Evolutionary conservation across 2,329 filamentous ascomycete species (phyloP).

Genomic region (Pseudocercospora fijiensis): DNA sequence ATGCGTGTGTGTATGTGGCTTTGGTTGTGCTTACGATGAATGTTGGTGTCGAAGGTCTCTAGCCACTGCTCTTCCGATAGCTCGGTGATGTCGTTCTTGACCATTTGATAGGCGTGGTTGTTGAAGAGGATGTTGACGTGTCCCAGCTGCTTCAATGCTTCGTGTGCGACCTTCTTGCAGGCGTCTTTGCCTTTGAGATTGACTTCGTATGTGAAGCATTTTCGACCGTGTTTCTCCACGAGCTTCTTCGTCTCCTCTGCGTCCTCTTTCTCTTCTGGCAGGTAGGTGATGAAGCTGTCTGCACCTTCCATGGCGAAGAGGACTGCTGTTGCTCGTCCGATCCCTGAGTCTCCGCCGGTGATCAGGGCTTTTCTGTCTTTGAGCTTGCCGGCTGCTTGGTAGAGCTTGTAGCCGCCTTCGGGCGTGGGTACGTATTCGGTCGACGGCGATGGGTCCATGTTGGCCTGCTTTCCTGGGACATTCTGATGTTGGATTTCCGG

Average conservation of each 20-base stretch:
- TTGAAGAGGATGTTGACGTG: conserved; percentile 72
- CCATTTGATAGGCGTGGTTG: conserved; percentile 72
- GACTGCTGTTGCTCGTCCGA: conserved; percentile 72
- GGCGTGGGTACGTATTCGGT: conserved; percentile 66
- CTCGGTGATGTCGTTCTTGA: conserved; percentile 68
- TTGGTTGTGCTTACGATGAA: conserved; percentile 53
- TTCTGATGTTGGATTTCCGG: conserved; percentile 50
- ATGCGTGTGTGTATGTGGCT: too few species aligned
- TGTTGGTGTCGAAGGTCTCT: conserved; percentile 78
- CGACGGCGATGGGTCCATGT: conserved; percentile 60
- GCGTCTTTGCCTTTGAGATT: conserved; percentile 66
- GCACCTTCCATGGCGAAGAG: conserved; percentile 81
- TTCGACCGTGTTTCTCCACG: conserved; percentile 65
- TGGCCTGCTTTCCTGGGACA: conserved; percentile 54
- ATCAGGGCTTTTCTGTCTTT: conserved; percentile 73
- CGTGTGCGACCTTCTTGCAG: conserved; percentile 68
- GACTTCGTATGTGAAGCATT: conserved; percentile 62
- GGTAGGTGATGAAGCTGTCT: conserved; percentile 69
- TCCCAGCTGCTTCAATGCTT: conserved; percentile 64
- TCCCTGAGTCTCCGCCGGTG: conserved; percentile 77
- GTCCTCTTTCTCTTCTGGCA: conserved; percentile 73
- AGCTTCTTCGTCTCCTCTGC: conserved; percentile 70
- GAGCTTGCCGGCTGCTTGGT: conserved; percentile 74
- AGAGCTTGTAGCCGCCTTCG: conserved; percentile 66
- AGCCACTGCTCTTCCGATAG: conserved; percentile 77